Evolutionary conservation across 116 monocot species (phyloP).

Genomic region (Cymodocea nodosa): DNA sequence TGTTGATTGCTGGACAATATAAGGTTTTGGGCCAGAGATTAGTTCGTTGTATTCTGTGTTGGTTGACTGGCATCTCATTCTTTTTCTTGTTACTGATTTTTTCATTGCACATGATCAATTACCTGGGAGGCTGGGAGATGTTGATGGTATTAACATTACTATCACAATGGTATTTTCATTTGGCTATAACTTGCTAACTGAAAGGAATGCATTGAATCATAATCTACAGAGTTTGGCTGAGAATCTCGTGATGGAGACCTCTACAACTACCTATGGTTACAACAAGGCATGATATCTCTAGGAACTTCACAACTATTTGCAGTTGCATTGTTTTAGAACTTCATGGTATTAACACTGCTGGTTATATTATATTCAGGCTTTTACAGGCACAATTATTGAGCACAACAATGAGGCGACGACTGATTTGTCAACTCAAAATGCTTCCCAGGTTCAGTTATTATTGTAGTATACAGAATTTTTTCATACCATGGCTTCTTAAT

Average conservation of each 20-base stretch:
- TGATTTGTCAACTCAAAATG: slow-evolving; percentile 12
- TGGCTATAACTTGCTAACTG: neutral
- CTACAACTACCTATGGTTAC: slow-evolving; percentile 1
- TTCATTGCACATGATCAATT: neutral
- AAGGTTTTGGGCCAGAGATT: no score
- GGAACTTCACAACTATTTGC: neutral
- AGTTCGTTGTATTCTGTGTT: no score
- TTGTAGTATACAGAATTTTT: neutral
- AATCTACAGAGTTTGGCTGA: neutral
- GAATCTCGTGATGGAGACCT: slow-evolving; percentile 1
- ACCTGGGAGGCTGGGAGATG: neutral
- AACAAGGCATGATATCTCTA: slow-evolving; percentile 8
- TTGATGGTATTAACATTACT: neutral
- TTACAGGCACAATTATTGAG: slow-evolving; percentile 50
- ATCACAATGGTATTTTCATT: neutral
- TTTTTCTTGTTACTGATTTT: neutral
- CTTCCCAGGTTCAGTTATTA: neutral
- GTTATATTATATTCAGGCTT: slow-evolving; percentile 23
- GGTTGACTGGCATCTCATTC: neutral
- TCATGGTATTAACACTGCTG: neutral
- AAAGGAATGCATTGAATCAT: neutral
- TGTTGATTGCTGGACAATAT: no score
- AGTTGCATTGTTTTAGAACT: neutral
- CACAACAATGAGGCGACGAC: slow-evolving; percentile 17
- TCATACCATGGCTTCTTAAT: neutral